These are phyloP conservation scores for Tephrocybe sp. DNA, from an alignment of 768 basidiomycete species.

Conservation along the genomic window DNA sequence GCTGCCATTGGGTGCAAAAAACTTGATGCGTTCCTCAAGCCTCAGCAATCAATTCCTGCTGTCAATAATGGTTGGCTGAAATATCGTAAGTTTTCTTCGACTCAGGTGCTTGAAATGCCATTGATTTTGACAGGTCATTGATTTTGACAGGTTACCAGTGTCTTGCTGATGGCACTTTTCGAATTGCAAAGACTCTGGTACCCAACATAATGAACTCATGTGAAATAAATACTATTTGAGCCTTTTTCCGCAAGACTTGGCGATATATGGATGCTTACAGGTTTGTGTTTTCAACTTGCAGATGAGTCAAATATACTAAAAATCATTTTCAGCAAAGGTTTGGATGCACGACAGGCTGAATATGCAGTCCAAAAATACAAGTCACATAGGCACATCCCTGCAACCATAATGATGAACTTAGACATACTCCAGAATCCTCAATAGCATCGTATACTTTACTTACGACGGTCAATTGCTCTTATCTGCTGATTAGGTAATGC, in stretches of 20 bases:
- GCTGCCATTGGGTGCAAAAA: background rate
- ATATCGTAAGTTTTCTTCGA: no score
- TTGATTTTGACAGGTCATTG: no score
- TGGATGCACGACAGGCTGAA: constrained; percentile 8
- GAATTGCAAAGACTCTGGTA: background rate
- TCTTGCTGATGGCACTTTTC: background rate
- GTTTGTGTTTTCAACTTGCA: background rate
- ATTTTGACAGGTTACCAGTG: constrained; percentile 1
- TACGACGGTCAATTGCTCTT: no score
- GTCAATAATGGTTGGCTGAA: no score
- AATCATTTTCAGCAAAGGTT: constrained; percentile 4
- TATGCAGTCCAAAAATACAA: constrained; percentile 5
- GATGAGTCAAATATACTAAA: no score
- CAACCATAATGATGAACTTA: constrained; percentile 4
- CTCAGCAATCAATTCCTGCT: no score
- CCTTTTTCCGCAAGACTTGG: constrained; percentile 15
- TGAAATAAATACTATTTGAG: constrained; percentile 11
- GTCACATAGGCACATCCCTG: background rate
- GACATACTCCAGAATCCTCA: constrained; percentile 1
- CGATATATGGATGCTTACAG: constrained; percentile 20
- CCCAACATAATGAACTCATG: background rate
- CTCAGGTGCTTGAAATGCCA: no score
- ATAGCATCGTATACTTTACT: no score
- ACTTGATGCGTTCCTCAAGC: background rate
- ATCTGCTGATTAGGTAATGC: background rate